phyloP scores from a whole-genome alignment of 108 stramenopile genomes.

The Nitzschia palea region DNA sequence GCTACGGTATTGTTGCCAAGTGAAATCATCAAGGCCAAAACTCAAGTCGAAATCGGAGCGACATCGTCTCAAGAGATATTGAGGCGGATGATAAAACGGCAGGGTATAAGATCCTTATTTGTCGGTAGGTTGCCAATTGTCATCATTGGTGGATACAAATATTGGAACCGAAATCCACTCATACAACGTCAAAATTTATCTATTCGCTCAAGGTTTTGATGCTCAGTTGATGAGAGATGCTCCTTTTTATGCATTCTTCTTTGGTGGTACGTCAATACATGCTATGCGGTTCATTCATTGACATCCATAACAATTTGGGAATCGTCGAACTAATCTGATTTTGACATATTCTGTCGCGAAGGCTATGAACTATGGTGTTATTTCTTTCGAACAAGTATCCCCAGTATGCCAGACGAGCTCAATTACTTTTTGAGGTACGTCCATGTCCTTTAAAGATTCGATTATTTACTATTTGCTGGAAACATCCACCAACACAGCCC shows the following conservation, averaged over 20 bases:
- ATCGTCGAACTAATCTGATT: too few relatives aligned
- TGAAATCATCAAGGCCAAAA: slow-evolving; percentile 87
- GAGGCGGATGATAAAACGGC: slow-evolving; percentile 62
- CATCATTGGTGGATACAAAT: too few relatives aligned
- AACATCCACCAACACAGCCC: too few relatives aligned
- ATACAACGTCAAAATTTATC: too few relatives aligned
- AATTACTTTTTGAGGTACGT: slow-evolving; percentile 70
- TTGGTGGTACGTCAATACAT: neutral
- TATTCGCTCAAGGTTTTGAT: slow-evolving; percentile 62
- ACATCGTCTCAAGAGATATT: slow-evolving; percentile 63
- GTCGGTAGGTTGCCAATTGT: slow-evolving; percentile 57
- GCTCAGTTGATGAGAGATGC: slow-evolving; percentile 85
- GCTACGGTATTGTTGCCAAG: slow-evolving; percentile 80
- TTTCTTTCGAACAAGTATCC: slow-evolving; percentile 72
- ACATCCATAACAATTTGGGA: too few relatives aligned
- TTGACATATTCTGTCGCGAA: slow-evolving; percentile 55
- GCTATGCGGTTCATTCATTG: too few relatives aligned
- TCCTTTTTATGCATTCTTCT: slow-evolving; percentile 80
- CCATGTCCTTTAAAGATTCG: too few relatives aligned
- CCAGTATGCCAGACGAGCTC: slow-evolving; percentile 86
- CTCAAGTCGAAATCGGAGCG: slow-evolving; percentile 73
- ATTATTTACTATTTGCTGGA: too few relatives aligned
- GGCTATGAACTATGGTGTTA: slow-evolving; percentile 84
- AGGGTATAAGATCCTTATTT: slow-evolving; percentile 62
- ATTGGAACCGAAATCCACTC: too few relatives aligned